phyloP scores from a whole-genome alignment of 257 asterid genomes.

The Cynanchum wilfordii region DNA sequence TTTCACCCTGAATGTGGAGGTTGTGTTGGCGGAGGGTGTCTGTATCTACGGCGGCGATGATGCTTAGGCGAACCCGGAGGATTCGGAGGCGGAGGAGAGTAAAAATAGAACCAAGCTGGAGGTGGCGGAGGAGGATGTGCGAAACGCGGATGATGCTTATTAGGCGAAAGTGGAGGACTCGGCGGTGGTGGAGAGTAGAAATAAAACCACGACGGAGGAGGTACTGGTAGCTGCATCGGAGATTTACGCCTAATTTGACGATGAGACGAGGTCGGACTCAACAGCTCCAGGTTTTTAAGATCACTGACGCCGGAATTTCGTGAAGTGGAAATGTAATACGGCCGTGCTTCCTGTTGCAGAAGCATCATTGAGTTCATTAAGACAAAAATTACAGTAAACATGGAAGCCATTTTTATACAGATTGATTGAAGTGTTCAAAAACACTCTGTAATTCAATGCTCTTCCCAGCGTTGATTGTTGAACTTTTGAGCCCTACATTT shows the following conservation, averaged over 20 bases:
- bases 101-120: constrained; percentile 31
- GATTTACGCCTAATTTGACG: not conserved
- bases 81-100: constrained; percentile 36
- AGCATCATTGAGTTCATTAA: not conserved
- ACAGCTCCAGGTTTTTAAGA: not conserved
- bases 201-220: constrained; percentile 29
- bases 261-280: constrained; percentile 4
- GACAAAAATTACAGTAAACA: not conserved
- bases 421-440: not conserved
- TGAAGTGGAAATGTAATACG: not conserved
- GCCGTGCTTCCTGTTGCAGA: not conserved
- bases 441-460: not conserved
- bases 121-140: constrained; percentile 16
- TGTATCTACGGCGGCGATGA: not conserved
- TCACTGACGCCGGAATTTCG: not conserved
- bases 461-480: not conserved
- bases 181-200: constrained; percentile 40
- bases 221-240: constrained; percentile 8
- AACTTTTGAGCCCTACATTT: not conserved
- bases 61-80: constrained; percentile 9
- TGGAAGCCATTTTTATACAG: not conserved
- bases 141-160: not conserved
- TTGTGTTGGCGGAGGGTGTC: not conserved
- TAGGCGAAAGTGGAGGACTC: constrained; percentile 15
- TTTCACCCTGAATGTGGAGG: not conserved